These are phyloP conservation scores for Microcyclospora pomicola DNA, from an alignment of 2,329 filamentous ascomycete genomes.

Conservation along the genomic window DNA sequence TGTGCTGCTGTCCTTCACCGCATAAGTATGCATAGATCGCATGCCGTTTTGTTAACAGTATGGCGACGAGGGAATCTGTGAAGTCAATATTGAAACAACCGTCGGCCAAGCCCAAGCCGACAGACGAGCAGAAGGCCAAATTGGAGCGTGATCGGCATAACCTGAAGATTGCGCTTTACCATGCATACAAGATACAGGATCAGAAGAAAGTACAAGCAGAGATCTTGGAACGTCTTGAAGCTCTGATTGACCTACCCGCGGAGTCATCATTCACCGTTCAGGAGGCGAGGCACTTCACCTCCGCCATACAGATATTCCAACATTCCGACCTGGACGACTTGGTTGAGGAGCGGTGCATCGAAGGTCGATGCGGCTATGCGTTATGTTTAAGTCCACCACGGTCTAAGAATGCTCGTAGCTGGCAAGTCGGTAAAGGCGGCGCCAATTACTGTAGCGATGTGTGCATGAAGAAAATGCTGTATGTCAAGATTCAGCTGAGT, in stretches of 20 bases:
- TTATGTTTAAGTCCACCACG: slow-evolving; percentile 58
- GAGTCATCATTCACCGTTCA: slow-evolving; percentile 34
- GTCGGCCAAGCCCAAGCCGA: slow-evolving; percentile 11
- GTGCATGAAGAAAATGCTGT: slow-evolving; percentile 69
- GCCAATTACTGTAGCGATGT: slow-evolving; percentile 77
- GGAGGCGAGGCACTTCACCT: slow-evolving; percentile 53
- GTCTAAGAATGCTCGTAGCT: slow-evolving; percentile 36
- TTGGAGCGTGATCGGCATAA: slow-evolving; percentile 26
- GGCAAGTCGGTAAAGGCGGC: slow-evolving; percentile 55
- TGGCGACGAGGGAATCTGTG: slow-evolving; percentile 21
- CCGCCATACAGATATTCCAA: slow-evolving; percentile 59
- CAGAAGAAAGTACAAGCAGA: slow-evolving; percentile 63
- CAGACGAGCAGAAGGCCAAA: slow-evolving; percentile 17
- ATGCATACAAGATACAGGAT: slow-evolving; percentile 69
- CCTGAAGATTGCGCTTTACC: slow-evolving; percentile 59
- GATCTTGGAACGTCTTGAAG: slow-evolving; percentile 59
- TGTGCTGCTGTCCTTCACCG: too few relatives aligned
- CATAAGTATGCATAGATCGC: too few relatives aligned
- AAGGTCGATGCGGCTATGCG: slow-evolving; percentile 67
- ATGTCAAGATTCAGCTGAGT: slow-evolving; percentile 75
- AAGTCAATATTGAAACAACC: slow-evolving; percentile 35
- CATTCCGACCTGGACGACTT: slow-evolving; percentile 81
- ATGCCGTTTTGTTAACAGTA: slow-evolving; percentile 1
- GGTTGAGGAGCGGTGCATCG: slow-evolving; percentile 76
- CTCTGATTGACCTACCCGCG: slow-evolving; percentile 52